A percentile compares a stretch with the other conserved stretches of the same genome.
Evolutionary conservation across 805 yeast species (phyloP).

Genomic region (Candida sanyiensis): DNA sequence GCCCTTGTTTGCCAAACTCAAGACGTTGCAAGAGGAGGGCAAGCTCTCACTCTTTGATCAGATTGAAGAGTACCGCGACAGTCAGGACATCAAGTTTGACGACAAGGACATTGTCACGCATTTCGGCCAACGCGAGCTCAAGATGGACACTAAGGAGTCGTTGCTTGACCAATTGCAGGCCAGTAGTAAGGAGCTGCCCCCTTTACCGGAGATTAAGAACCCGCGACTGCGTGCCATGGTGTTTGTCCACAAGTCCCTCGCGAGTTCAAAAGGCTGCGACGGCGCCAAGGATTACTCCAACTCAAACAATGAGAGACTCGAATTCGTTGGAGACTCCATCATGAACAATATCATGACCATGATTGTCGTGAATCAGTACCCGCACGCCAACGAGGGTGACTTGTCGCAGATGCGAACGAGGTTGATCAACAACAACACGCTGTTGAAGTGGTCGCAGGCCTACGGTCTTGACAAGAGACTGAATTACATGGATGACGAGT

Average conservation of each 20-base stretch:
- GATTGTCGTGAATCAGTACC: conserved; percentile 60
- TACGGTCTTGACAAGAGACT: conserved; percentile 63
- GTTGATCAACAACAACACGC: conserved; percentile 65
- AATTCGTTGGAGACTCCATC: conserved; percentile 86
- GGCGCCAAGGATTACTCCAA: conserved; percentile 51
- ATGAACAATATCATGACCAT: conserved; percentile 67
- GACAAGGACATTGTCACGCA: neutral
- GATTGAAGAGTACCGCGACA: conserved; percentile 37
- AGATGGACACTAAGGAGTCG: neutral
- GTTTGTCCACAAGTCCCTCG: conserved; percentile 73
- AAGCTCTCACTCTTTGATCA: conserved; percentile 51
- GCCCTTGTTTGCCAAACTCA: conserved; percentile 54
- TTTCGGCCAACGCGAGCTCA: neutral
- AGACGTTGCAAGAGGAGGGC: conserved; percentile 44
- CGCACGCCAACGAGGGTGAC: conserved; percentile 74
- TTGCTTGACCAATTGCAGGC: conserved; percentile 22
- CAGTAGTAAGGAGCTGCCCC: conserved; percentile 48
- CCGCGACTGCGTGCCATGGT: conserved; percentile 59
- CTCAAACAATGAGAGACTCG: conserved; percentile 80
- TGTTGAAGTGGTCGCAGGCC: conserved; percentile 61
- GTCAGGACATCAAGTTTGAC: conserved; percentile 10
- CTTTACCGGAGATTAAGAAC: conserved; percentile 60
- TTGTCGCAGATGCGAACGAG: conserved; percentile 64
- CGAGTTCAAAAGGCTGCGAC: conserved; percentile 51
- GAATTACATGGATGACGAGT: conserved; percentile 43